Evolutionary conservation across 1,139 yeast genomes (phyloP).

Genomic region (Yamadazyma triangularis): DNA sequence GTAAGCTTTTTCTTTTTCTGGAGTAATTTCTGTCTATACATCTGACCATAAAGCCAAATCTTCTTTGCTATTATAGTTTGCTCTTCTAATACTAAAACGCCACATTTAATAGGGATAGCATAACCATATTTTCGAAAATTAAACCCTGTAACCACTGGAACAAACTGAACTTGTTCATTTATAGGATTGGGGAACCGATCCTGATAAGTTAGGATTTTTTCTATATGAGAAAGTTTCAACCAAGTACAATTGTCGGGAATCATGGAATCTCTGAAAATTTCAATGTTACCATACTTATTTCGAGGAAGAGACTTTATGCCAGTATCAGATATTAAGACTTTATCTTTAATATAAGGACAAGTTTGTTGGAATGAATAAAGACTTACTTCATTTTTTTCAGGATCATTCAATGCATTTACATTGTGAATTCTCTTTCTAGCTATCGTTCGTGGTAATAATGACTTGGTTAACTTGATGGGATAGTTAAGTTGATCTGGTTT

Average conservation of each 20-base stretch:
- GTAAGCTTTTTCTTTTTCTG: slow-evolving; percentile 2
- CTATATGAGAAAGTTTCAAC: slow-evolving; percentile 24
- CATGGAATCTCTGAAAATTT: slow-evolving; percentile 28
- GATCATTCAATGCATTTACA: slow-evolving; percentile 16
- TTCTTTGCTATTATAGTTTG: slow-evolving; percentile 19
- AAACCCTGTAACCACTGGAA: slow-evolving; percentile 35
- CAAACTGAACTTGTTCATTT: slow-evolving; percentile 15
- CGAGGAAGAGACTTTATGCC: slow-evolving; percentile 19
- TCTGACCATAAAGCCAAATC: slow-evolving; percentile 25
- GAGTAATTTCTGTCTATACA: slow-evolving; percentile 11
- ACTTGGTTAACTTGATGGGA: slow-evolving; percentile 19
- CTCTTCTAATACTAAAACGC: slow-evolving; percentile 22
- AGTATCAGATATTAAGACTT: slow-evolving; percentile 5
- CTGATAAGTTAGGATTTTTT: slow-evolving; percentile 15
- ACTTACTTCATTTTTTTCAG: slow-evolving; percentile 18
- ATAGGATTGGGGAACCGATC: slow-evolving; percentile 2
- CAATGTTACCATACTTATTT: slow-evolving; percentile 33
- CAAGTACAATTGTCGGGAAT: slow-evolving; percentile 29
- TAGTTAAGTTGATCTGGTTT: slow-evolving; percentile 13
- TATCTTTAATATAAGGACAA: slow-evolving; percentile 20
- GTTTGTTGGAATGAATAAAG: slow-evolving; percentile 30
- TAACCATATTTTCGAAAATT: slow-evolving; percentile 21
- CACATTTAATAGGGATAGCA: slow-evolving; percentile 28
- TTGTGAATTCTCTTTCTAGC: slow-evolving; percentile 17
- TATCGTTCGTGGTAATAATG: slow-evolving; percentile 23